Evolutionary conservation across 495 filamentous ascomycete genomes (phyloP).

Genomic region (Baudoinia panamericana): DNA sequence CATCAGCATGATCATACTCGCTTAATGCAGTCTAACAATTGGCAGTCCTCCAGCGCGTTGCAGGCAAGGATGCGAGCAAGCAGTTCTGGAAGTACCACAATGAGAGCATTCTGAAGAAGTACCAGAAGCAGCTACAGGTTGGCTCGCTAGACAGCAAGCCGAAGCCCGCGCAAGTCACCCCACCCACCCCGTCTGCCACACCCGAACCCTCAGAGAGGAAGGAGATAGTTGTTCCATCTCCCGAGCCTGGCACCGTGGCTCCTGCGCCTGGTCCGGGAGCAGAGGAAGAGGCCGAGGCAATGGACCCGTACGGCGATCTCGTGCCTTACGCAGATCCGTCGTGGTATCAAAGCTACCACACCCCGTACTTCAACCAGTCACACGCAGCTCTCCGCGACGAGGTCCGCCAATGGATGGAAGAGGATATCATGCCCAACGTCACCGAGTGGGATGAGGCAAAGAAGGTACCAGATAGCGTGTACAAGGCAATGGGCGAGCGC

Average conservation of each 20-base stretch:
- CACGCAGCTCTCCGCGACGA: constrained; percentile 83
- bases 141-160: constrained; percentile 78
- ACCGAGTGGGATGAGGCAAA: constrained; percentile 95
- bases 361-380: constrained; percentile 86
- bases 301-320: constrained; percentile 74
- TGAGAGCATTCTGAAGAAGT: constrained; percentile 92
- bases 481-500: constrained; percentile 85
- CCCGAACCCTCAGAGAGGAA: constrained; percentile 30
- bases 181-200: constrained; percentile 40
- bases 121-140: constrained; percentile 72
- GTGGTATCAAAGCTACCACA: constrained; percentile 96
- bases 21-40: constrained; percentile 2
- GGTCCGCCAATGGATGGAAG: constrained; percentile 81
- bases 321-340: constrained; percentile 85
- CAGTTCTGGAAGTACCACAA: constrained; percentile 99
- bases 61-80: constrained; percentile 90
- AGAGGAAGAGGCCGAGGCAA: constrained; percentile 47
- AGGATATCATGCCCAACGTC: constrained; percentile 79
- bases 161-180: constrained; percentile 38
- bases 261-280: constrained; percentile 35
- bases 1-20: not conserved
- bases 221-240: constrained; percentile 34
- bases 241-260: constrained; percentile 35
- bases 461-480: constrained; percentile 73
- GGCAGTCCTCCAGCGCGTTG: constrained; percentile 73